These are phyloP conservation scores for Lasiosphaeria ovina DNA, from an alignment of 495 filamentous ascomycete species.

Conservation along the genomic window DNA sequence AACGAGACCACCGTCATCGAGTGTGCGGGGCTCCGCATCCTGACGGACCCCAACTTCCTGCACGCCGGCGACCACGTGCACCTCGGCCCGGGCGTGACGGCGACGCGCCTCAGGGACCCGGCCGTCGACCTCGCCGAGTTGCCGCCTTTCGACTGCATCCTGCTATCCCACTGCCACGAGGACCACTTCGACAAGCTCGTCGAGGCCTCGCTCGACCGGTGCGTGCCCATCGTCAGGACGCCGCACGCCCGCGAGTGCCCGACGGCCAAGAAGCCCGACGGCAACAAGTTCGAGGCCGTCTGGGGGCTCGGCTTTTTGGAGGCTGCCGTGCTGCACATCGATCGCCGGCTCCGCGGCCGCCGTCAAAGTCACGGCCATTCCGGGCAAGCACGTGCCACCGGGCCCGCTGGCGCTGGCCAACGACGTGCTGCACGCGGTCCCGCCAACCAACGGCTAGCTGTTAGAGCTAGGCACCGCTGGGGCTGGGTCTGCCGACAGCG, in stretches of 20 bases:
- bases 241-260: conserved; percentile 59
- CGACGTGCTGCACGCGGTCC: conserved; percentile 60
- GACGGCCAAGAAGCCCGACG: conserved; percentile 23
- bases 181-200: conserved; percentile 66
- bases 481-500: conserved; percentile 10
- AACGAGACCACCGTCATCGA: conserved; percentile 66
- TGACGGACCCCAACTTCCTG: conserved; percentile 73
- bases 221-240: conserved; percentile 64
- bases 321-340: conserved; percentile 43
- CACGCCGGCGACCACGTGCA: conserved; percentile 68
- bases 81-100: conserved; percentile 60
- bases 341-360: conserved; percentile 22
- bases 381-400: conserved; percentile 66
- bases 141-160: conserved; percentile 58
- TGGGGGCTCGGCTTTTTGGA: conserved; percentile 56
- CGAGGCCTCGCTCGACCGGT: conserved; percentile 54
- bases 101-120: conserved; percentile 54
- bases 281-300: conserved; percentile 55
- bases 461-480: conserved; percentile 56
- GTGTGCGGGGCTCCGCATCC: conserved; percentile 60
- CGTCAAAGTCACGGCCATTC: conserved; percentile 64
- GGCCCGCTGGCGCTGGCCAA: conserved; percentile 50
- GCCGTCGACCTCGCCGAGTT: conserved; percentile 60
- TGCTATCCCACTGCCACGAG: conserved; percentile 66
- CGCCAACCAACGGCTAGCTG: conserved; percentile 73